Evolutionary conservation across 192 early-diverging fungal genomes (phyloP).

Genomic region (Mortierella claussenii): DNA sequence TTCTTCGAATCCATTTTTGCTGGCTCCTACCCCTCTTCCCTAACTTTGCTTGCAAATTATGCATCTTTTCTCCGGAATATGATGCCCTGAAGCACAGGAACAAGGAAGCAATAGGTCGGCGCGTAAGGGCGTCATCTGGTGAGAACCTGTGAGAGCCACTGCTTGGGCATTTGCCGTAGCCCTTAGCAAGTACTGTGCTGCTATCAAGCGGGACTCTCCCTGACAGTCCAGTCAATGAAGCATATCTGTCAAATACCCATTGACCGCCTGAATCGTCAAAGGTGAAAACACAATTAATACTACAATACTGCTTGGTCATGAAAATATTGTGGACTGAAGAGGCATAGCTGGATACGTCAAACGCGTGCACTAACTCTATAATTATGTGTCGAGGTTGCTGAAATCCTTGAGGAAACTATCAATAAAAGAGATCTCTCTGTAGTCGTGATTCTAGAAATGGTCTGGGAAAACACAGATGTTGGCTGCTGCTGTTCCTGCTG

Average conservation of each 20-base stretch:
- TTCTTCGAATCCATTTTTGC: slow-evolving; percentile 40
- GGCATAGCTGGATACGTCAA: slow-evolving; percentile 42
- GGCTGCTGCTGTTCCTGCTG: slow-evolving; percentile 8
- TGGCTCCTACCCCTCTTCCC: slow-evolving; percentile 46
- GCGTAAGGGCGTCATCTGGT: slow-evolving; percentile 6
- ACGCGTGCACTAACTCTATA: slow-evolving; percentile 42
- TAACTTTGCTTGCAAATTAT: slow-evolving; percentile 16
- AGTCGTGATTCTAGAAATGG: slow-evolving; percentile 38
- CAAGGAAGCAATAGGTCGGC: slow-evolving; percentile 60
- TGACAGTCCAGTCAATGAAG: slow-evolving; percentile 51
- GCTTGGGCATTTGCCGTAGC: slow-evolving; percentile 36
- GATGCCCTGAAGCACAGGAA: slow-evolving; percentile 66
- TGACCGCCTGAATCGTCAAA: slow-evolving; percentile 60
- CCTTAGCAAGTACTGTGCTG: slow-evolving; percentile 49
- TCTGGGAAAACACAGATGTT: slow-evolving; percentile 30
- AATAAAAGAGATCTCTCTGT: slow-evolving; percentile 35
- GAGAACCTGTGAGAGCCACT: slow-evolving; percentile 26
- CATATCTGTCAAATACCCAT: slow-evolving; percentile 60
- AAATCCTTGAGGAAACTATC: slow-evolving; percentile 42
- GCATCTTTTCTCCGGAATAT: slow-evolving; percentile 59
- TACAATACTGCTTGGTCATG: slow-evolving; percentile 55
- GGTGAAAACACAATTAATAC: slow-evolving; percentile 69
- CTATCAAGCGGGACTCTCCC: slow-evolving; percentile 61
- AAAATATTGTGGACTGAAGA: slow-evolving; percentile 40
- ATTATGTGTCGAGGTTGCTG: slow-evolving; percentile 44